phyloP scores from a whole-genome alignment of 1,284 basidiomycete species.

The Ceratobasidium papillatum region DNA sequence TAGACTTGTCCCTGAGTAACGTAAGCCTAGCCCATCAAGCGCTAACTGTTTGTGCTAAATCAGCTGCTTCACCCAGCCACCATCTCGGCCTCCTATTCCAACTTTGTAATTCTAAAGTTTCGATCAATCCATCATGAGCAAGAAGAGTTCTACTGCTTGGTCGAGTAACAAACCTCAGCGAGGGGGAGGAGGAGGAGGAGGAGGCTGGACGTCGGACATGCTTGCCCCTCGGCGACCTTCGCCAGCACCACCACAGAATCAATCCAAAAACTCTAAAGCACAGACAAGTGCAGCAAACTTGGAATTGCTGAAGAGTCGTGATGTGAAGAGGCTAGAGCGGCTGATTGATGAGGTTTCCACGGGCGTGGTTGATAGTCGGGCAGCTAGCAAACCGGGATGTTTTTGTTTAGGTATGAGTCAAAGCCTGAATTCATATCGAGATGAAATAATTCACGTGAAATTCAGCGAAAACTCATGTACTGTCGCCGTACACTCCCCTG shows the following conservation, averaged over 20 bases:
- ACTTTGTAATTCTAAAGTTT: not conserved
- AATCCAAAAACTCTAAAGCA: constrained; percentile 10
- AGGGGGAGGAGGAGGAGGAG: constrained; percentile 9
- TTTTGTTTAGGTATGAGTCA: constrained; percentile 30
- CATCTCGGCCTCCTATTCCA: not conserved
- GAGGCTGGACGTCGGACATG: constrained; percentile 24
- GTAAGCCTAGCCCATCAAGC: not conserved
- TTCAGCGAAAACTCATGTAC: constrained; percentile 1
- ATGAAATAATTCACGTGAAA: not conserved
- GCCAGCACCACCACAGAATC: constrained; percentile 17
- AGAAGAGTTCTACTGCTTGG: constrained; percentile 31
- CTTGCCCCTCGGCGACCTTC: constrained; percentile 21
- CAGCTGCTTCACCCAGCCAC: not conserved
- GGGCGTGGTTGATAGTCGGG: constrained; percentile 26
- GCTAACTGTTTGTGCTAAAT: not conserved
- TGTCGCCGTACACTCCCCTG: constrained; percentile 11
- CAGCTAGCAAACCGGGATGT: constrained; percentile 25
- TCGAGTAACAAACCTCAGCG: not conserved
- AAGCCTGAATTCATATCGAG: not conserved
- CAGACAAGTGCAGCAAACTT: not conserved
- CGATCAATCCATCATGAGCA: constrained; percentile 11
- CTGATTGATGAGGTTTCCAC: constrained; percentile 36
- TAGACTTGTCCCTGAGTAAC: not conserved
- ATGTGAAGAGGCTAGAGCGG: constrained; percentile 18
- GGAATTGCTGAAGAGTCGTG: constrained; percentile 25